These are phyloP conservation scores for Pichia sp. DNA, from an alignment of 1,139 yeast species.

Conservation along the genomic window DNA sequence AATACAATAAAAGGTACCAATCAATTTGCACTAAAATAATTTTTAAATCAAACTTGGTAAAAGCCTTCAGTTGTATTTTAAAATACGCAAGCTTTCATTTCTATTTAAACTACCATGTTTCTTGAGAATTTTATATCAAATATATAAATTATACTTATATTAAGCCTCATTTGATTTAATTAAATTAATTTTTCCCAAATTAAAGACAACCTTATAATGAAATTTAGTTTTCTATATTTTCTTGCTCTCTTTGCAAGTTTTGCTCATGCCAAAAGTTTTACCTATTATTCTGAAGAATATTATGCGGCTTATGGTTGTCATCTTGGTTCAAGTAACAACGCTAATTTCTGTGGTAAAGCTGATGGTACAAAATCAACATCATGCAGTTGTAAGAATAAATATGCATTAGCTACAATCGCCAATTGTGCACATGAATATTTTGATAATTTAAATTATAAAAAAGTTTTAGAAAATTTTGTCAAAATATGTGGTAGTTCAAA, in stretches of 20 bases:
- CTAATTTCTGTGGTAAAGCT: conserved; percentile 29
- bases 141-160: too few species aligned
- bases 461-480: conserved; percentile 2
- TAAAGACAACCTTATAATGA: too few species aligned
- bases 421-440: conserved; percentile 11
- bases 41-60: too few species aligned
- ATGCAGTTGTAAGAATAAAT: conserved; percentile 21
- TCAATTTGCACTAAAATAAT: too few species aligned
- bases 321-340: conserved; percentile 28
- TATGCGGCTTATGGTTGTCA: conserved; percentile 31
- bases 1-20: too few species aligned
- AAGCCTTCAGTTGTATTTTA: too few species aligned
- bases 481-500: conserved; percentile 17
- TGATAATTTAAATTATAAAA: background rate
- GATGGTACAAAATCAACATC: conserved; percentile 21
- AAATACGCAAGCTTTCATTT: too few species aligned
- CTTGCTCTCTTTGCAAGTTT: background rate
- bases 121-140: too few species aligned
- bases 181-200: too few species aligned
- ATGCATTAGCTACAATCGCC: conserved; percentile 17
- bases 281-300: conserved; percentile 15
- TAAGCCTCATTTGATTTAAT: too few species aligned
- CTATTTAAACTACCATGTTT: too few species aligned
- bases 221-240: background rate
- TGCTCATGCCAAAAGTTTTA: conserved; percentile 11